Conservation (phyloP, 2,329 filamentous ascomycete genomes). For the Fusarium sp. region DNA sequence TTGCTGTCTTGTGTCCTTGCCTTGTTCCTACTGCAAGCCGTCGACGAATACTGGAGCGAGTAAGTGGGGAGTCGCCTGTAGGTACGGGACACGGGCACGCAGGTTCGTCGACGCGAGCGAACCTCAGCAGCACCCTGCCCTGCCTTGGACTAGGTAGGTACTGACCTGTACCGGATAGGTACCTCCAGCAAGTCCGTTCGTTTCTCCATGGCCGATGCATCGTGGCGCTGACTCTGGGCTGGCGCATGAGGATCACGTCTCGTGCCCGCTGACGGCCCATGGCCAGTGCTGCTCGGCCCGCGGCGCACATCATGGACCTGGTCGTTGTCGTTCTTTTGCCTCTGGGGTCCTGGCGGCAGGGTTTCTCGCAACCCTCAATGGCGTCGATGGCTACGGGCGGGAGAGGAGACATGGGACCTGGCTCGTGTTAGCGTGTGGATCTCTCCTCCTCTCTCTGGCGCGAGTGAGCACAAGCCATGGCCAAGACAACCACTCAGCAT, state of each 20-base stretch:
- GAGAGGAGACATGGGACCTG: slow-evolving; percentile 46
- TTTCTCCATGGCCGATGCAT: slow-evolving; percentile 36
- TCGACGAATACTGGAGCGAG: slow-evolving; percentile 34
- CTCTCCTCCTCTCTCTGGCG: slow-evolving; percentile 34
- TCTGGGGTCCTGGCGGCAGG: slow-evolving; percentile 40
- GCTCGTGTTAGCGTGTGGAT: slow-evolving; percentile 46
- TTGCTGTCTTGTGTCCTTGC: slow-evolving; percentile 28
- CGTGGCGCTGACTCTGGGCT: slow-evolving; percentile 42
- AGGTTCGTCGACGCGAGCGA: slow-evolving; percentile 32
- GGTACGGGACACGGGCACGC: slow-evolving; percentile 34
- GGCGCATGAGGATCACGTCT: slow-evolving; percentile 46
- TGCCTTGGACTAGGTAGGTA: slow-evolving; percentile 29
- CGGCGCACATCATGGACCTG: slow-evolving; percentile 42
- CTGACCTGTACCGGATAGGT: slow-evolving; percentile 3
- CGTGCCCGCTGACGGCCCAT: slow-evolving; percentile 40
- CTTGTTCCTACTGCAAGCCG: slow-evolving; percentile 35
- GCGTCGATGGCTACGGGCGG: slow-evolving; percentile 47
- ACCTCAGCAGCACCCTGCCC: slow-evolving; percentile 7
- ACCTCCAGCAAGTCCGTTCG: slow-evolving; percentile 31
- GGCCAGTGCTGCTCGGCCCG: slow-evolving; percentile 45
- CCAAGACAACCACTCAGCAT: slow-evolving; percentile 36
- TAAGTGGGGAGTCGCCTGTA: slow-evolving; percentile 27
- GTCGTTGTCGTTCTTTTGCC: slow-evolving; percentile 41
- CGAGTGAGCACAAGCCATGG: slow-evolving; percentile 39
- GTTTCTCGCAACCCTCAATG: slow-evolving; percentile 40